A percentile compares a stretch with the other conserved stretches of the same genome.
Conservation (phyloP, 768 basidiomycete species). For the Sistotremastrum suecicum region DNA sequence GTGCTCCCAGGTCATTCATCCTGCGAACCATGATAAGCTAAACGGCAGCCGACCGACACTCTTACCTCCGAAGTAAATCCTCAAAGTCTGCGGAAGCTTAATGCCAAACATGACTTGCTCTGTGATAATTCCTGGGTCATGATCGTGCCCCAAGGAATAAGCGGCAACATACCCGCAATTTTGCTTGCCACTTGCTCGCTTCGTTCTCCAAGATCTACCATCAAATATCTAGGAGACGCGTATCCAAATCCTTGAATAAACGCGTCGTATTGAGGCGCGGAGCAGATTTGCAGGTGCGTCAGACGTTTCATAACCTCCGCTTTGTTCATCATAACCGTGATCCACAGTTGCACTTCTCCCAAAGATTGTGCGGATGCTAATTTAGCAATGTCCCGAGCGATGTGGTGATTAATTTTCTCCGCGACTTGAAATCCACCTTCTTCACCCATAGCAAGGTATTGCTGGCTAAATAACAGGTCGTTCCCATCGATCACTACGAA, state of each 20-base stretch:
- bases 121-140: conserved; percentile 13
- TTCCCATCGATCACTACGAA: too few species aligned
- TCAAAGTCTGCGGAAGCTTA: conserved; percentile 60
- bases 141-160: not conserved
- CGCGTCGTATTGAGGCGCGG: conserved; percentile 50
- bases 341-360: conserved; percentile 34
- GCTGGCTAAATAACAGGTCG: too few species aligned
- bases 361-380: too few species aligned
- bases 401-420: too few species aligned
- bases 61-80: conserved; percentile 60
- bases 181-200: conserved; percentile 51
- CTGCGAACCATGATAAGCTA: too few species aligned
- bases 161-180: conserved; percentile 42
- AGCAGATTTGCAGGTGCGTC: conserved; percentile 39
- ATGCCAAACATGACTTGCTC: conserved; percentile 60
- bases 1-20: too few species aligned
- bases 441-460: too few species aligned
- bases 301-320: conserved; percentile 36
- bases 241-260: conserved; percentile 60
- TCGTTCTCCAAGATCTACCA: conserved; percentile 54
- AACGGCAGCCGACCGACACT: not conserved
- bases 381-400: too few species aligned
- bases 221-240: conserved; percentile 53
- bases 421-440: too few species aligned
- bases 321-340: conserved; percentile 59